Evolutionary conservation across 352 stramenopile genomes (phyloP), one percentile per base, ranked within the genome.

Genomic region (Pythium dissotocum): DNA sequence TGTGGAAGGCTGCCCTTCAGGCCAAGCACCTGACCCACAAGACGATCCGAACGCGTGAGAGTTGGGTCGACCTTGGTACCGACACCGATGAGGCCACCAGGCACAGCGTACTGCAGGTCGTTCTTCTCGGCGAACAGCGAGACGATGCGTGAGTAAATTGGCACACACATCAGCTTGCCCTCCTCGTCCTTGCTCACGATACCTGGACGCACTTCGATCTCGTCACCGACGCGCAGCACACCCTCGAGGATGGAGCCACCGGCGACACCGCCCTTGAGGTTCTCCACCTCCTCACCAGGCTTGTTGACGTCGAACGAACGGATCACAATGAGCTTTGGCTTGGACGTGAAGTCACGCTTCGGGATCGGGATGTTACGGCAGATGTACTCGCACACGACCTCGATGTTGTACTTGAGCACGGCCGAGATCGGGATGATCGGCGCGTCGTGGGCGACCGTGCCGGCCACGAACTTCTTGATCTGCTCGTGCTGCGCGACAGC

Each of bases 241-340:
- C 98, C 98, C 76, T 99, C 90, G 18, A 99, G 77, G 52, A 97
- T 97, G 54, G 91, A 99, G 42, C 90, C 90, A 81, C 90, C 90
- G 58, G 91, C 91, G 54, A 97, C 90, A 79, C 93, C 93, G 58
- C 93, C 91, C 78, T 98, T 97, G 24, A 99, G 82, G 71, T 99
- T 95, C 71, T 98, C 93, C 1, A 99, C 97, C 68, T 99, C 96
- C 76, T 99, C 95, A 65, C 98, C 98, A 16, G 98, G 98, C 80
- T 99, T 99, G 88, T 99, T 99, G 53, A 99, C 98, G 82, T 99
- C 98, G 77, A 99, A 99, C 57, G 95, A 99, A 75, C 98, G 97
- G 73, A 99, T 99, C 52, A 99, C 97, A 77, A 99, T 99, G 10
- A 99, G 89, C 71, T 98, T 96, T 12, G 98, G 97, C 58, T 97